Base-by-base conservation (phyloP, 306 rosid genomes). In the Arachis hypogaea region DNA sequence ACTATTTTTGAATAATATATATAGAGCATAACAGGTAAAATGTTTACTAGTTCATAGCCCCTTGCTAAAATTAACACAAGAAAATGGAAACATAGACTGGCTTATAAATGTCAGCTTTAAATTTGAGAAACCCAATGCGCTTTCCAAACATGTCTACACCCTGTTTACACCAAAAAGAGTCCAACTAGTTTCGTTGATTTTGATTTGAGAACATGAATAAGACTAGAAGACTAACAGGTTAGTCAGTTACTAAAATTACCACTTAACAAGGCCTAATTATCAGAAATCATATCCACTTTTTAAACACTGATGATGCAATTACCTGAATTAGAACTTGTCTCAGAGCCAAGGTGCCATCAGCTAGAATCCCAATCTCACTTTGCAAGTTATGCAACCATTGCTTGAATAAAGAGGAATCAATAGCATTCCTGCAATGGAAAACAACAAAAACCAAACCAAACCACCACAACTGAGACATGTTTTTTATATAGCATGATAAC, bases 131-230 rank as follows among this genome's bases (percentile, higher is more conserved):
- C 6, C 98, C 98, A 43, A 90, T 79, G 65, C 85, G 87, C 77
- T 85, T 82, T 73, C 96, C 97, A 80, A 93, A 90, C 93, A 89
- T 87, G 86, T 93, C 98, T 51, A 90, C 92, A 42, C 98, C 98
- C 98, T 93, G 76, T 61, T 59, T 72, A 68, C 40, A 14, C 10
- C 58, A 72, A 47, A 63, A 68, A 63, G 14, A 61, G 52, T 5
- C 40, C 59, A 61, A 72, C 58, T 49, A 1, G 22, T 22, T 44
- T 42, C 65, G 47, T 41, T 74, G 28, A 52, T 49, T 52, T 12
- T 8, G 11, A 63, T 59, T 12, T 44, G 63, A 18, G 56, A 14
- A 61, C 44, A 60, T 14, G 16, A 55, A 43, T 46, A 71, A 70
- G 41, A 12, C 47, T 12, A 38, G 42, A 56, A 60, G 11, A 59